These are phyloP conservation scores for Millerozyma miso DNA, from an alignment of 805 yeast genomes.

Conservation along the genomic window DNA sequence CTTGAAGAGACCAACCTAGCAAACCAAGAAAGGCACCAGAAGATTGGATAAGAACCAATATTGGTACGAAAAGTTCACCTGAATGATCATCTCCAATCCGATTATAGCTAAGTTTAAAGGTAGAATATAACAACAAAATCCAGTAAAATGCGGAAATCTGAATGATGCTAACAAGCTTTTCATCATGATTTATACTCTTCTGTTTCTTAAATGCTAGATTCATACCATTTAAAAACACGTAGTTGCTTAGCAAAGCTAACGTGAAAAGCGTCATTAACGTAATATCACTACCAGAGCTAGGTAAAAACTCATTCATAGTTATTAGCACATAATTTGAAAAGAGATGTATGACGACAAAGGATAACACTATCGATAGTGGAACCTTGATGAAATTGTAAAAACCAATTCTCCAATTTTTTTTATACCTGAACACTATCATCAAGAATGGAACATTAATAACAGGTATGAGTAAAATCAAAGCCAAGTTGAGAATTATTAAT, in stretches of 20 bases:
- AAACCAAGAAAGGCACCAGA: conserved; percentile 50
- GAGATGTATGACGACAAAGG: conserved; percentile 31
- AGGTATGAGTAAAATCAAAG: conserved; percentile 54
- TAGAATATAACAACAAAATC: conserved; percentile 44
- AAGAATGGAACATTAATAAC: conserved; percentile 45
- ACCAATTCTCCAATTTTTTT: conserved; percentile 45
- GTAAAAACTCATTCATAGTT: conserved; percentile 29
- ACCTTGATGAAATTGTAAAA: conserved; percentile 46
- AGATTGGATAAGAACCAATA: conserved; percentile 45
- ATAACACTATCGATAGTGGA: conserved; percentile 51
- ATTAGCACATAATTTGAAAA: conserved; percentile 16
- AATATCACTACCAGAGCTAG: conserved; percentile 36
- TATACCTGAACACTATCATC: conserved; percentile 40
- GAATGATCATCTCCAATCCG: conserved; percentile 40
- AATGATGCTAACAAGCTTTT: conserved; percentile 36
- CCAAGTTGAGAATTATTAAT: conserved; percentile 49
- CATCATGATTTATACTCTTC: conserved; percentile 39
- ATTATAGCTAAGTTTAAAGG: conserved; percentile 47
- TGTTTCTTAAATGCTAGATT: conserved; percentile 29
- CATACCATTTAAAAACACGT: conserved; percentile 46
- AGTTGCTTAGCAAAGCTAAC: conserved; percentile 50
- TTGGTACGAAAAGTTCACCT: conserved; percentile 49
- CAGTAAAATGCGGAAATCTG: conserved; percentile 57
- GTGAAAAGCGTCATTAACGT: conserved; percentile 41
- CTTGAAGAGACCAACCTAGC: conserved; percentile 38